Evolutionary conservation across 768 basidiomycete genomes (phyloP).

Genomic region (Gyrodon lividus): DNA sequence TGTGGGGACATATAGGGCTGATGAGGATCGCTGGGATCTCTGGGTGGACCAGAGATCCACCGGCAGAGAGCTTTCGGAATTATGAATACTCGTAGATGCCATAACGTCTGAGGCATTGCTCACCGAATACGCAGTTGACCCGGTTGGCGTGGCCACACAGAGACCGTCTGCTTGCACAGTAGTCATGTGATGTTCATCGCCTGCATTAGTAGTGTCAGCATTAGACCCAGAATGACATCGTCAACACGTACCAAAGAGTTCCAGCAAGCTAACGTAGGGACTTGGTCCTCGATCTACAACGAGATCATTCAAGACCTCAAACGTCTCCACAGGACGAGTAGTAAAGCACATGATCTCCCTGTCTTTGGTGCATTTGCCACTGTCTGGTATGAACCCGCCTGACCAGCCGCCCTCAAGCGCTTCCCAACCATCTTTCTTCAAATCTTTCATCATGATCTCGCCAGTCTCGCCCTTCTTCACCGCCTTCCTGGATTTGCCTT

Average conservation of each 20-base stretch:
- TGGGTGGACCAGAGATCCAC: constrained; percentile 95
- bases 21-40: constrained; percentile 96
- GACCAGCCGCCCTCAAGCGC: constrained; percentile 82
- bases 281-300: constrained; percentile 98
- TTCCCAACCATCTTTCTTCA: constrained; percentile 93
- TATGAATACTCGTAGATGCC: constrained; percentile 7
- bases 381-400: constrained; percentile 42
- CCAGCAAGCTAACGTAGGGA: constrained; percentile 93
- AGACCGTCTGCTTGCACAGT: constrained; percentile 98
- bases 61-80: constrained; percentile 74
- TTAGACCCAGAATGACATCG: constrained; percentile 1
- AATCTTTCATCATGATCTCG: constrained; percentile 94
- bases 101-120: constrained; percentile 25
- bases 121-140: constrained; percentile 97
- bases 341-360: constrained; percentile 99
- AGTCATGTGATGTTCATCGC: constrained; percentile 98
- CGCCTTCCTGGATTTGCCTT: constrained; percentile 68
- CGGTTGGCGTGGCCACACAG: constrained; percentile 93
- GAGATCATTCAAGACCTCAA: constrained; percentile 94
- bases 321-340: constrained; percentile 91
- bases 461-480: constrained; percentile 93
- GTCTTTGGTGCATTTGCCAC: constrained; percentile 63
- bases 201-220: constrained; percentile 40
- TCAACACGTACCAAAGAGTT: constrained; percentile 81
- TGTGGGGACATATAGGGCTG: constrained; percentile 98